Evolutionary conservation across 2,329 filamentous ascomycete species (phyloP), one percentile per base, ranked within the genome.

Genomic region (Venturia aucupariae): DNA sequence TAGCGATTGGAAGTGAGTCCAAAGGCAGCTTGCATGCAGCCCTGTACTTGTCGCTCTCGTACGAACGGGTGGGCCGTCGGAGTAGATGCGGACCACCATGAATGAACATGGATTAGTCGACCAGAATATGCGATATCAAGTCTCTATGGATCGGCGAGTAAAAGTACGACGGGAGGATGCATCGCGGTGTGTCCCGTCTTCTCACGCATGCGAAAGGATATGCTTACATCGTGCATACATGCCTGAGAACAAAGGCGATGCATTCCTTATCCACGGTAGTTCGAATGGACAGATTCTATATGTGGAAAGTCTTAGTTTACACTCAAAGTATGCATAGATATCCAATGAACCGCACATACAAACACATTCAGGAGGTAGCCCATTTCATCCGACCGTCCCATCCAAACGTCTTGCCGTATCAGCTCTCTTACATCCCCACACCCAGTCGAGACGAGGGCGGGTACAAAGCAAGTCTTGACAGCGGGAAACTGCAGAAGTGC

Each of bases 401-500:
- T 19, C 15, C 51, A 32, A 35, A 55, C 51, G 13, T 55, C 30
- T 35, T 35, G 27, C 51, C 17, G 30, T 55, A 32, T 35, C 27
- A 11, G 4, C 30, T 54, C 24, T 54, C 48, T 3, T 17, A 15
- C 4, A 15, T 54, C 13, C 48, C 30, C 48, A 32, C 24, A 24
- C 48, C 30, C 24, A 32, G 27, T 17, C 32, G 48, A 32, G 24
- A 32, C 30, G 6, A 32, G 15, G 24, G 22, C 7, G 24, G 48
- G 24, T 19, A n/a, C 10, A 30, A 30, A 54, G 48, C 24, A 32
- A 38, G 19, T 13, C 13, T 27, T 60, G 38, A 60, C 41, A 41
- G 38, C 35, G 57, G 57, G n/a, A n/a, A 35, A 11, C 57, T 60
- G 57, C 57, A 60, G 48, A 32, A 54, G 48, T 54, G 27, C 15